Conservation (phyloP, 371 early-diverging fungal genomes). For the Rhizomucor pusillus region DNA sequence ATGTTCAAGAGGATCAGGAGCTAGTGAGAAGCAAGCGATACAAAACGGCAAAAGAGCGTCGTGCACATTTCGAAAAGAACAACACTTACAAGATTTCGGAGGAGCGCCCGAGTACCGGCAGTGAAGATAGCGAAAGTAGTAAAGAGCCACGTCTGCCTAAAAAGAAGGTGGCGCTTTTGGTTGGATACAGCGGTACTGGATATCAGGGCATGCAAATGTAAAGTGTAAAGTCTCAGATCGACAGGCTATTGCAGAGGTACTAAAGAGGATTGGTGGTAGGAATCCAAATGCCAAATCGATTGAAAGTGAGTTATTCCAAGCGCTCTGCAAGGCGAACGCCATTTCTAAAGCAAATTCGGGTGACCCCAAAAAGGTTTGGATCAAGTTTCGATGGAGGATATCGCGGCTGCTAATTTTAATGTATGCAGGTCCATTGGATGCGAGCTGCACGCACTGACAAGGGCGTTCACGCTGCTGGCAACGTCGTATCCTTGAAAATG, state of each 20-base stretch:
- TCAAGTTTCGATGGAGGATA: not conserved
- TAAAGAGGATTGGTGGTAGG: slow-evolving; percentile 26
- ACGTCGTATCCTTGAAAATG: slow-evolving; percentile 93
- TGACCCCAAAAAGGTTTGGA: slow-evolving; percentile 72
- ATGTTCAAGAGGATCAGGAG: no score
- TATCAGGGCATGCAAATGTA: slow-evolving; percentile 97
- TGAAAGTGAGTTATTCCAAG: slow-evolving; percentile 79
- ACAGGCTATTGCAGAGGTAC: no score
- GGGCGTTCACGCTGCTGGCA: slow-evolving; percentile 99
- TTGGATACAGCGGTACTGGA: slow-evolving; percentile 95
- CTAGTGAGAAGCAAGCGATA: slow-evolving; percentile 9
- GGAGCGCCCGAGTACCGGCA: not conserved
- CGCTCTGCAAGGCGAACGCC: slow-evolving; percentile 69
- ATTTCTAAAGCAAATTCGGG: slow-evolving; percentile 79
- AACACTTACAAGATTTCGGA: slow-evolving; percentile 12
- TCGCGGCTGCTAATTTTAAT: not conserved
- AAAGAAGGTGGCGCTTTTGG: slow-evolving; percentile 81
- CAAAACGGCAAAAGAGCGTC: slow-evolving; percentile 27
- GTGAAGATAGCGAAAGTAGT: not conserved
- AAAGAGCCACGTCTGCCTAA: slow-evolving; percentile 71
- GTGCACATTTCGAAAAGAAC: slow-evolving; percentile 21
- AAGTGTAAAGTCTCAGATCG: no score
- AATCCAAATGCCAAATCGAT: slow-evolving; percentile 78
- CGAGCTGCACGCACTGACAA: slow-evolving; percentile 99
- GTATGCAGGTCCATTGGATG: slow-evolving; percentile 60